Evolutionary conservation across 768 basidiomycete species (phyloP), one percentile per base, ranked within the genome.

Genomic region (Psilocybe cyanescens): DNA sequence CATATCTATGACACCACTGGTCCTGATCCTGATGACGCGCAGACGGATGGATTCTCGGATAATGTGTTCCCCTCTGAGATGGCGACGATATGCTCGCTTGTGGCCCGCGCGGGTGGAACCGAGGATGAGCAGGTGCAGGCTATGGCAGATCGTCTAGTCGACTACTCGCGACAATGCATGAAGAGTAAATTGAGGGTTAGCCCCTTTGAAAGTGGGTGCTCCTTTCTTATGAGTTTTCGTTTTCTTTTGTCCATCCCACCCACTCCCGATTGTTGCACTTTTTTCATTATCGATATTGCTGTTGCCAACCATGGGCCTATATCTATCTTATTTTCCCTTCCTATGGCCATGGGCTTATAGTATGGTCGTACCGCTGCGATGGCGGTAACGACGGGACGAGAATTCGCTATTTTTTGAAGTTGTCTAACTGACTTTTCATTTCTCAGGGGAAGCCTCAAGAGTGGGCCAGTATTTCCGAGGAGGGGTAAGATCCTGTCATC

Each of bases 51-150:
- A 8, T 75, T 86, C 51, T 78, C 81, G 31, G 84, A 86, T 65
- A 86, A 86, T 62, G 80, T 86, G n/a, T 94, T 90, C 66, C 81
- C 87, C 9, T 73, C 83, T 6, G 92, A 95, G 66, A 81, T 94
- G 63, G 76, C 83, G 29, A 80, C 85, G 39, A 88, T 95, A 55
- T 91, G 90, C 66, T 81, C 86, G 2, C 78, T 93, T 0, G 84
- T 86, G 11, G 81, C 85, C 17, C 83, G 89, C 9, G 71, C 79
- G 50, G 82, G 81, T 12, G 81, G 79, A 3, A 68, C 84, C 1
- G 91, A 92, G 63, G 83, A 83, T 39, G 72, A 78, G 33, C 85
- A 86, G 68, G 89, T 86, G 2, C 87, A 92, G 68, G 75, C 76
- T 12, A 88, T 94, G 72, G 89, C 92, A 6, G 86, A 92, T 67